Evolutionary conservation across 2,329 filamentous ascomycete species (phyloP).

Genomic region (Chaetomiaceae sp.): DNA sequence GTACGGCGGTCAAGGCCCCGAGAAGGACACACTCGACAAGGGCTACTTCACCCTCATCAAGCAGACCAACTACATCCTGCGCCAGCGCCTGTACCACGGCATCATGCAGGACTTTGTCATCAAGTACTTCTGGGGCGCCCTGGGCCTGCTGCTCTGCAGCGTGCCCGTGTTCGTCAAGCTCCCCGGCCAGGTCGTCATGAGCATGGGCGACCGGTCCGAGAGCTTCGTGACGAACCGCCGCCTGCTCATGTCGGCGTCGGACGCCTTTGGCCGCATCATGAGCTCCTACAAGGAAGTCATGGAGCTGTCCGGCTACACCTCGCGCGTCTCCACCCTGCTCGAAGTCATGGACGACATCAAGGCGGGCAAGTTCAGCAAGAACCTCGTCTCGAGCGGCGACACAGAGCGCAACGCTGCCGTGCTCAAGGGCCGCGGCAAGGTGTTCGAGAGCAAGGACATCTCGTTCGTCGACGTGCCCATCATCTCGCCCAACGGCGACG

Average conservation of each 20-base stretch:
- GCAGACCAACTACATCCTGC: conserved; percentile 93
- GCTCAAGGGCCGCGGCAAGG: conserved; percentile 72
- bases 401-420: conserved; percentile 79
- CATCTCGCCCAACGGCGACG: conserved; percentile 92
- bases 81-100: conserved; percentile 90
- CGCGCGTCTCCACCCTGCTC: conserved; percentile 80
- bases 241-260: conserved; percentile 86
- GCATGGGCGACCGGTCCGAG: conserved; percentile 66
- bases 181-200: conserved; percentile 60
- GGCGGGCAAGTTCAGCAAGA: conserved; percentile 89
- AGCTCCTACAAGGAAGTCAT: conserved; percentile 98
- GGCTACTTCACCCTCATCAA: conserved; percentile 99
- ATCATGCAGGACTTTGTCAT: conserved; percentile 99
- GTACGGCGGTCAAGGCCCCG: conserved; percentile 85
- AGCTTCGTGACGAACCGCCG: conserved; percentile 91
- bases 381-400: conserved; percentile 82
- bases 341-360: conserved; percentile 94
- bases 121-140: conserved; percentile 97
- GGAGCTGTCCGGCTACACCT: conserved; percentile 92
- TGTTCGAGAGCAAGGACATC: conserved; percentile 78
- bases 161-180: conserved; percentile 95
- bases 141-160: conserved; percentile 87
- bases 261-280: conserved; percentile 94
- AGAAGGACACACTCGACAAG: conserved; percentile 95
- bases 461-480: conserved; percentile 89